Conservation (phyloP, 2,329 filamentous ascomycete species). For the Arthrobotrys sinensis region DNA sequence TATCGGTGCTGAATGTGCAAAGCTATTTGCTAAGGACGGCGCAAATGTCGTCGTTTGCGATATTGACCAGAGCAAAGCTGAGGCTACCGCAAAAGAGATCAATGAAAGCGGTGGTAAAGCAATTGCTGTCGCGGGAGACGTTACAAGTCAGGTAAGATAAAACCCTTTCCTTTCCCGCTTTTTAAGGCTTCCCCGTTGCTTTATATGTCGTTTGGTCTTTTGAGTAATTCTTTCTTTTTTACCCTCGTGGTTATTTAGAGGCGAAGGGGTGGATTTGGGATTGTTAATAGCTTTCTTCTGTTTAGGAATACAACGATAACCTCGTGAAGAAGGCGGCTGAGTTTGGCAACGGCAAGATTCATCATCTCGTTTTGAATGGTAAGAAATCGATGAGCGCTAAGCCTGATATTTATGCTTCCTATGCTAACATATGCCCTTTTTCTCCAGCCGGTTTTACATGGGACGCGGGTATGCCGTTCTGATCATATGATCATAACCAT, state of each 20-base stretch:
- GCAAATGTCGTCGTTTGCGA: conserved; percentile 87
- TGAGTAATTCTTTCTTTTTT: conserved; percentile 14
- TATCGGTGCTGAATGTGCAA: conserved; percentile 87
- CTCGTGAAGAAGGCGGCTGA: conserved; percentile 83
- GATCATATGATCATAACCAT: conserved; percentile 75
- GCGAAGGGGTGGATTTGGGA: conserved; percentile 12
- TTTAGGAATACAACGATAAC: conserved; percentile 78
- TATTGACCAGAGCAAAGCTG: conserved; percentile 84
- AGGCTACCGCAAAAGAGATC: conserved; percentile 79
- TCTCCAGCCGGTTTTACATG: conserved; percentile 75
- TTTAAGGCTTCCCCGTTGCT: background rate
- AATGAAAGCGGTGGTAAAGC: conserved; percentile 78
- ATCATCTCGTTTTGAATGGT: conserved; percentile 92
- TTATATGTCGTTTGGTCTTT: background rate
- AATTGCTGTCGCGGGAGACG: conserved; percentile 81
- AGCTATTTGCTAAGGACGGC: conserved; percentile 88
- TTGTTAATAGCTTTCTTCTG: conserved; percentile 68
- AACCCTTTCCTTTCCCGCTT: background rate
- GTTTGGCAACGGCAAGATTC: conserved; percentile 88
- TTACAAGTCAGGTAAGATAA: conserved; percentile 67
- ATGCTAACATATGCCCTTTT: background rate
- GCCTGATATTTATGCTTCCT: background rate
- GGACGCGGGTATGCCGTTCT: conserved; percentile 78
- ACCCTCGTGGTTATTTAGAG: background rate
- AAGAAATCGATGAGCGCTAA: conserved; percentile 70